Base-by-base conservation (phyloP, 2,329 filamentous ascomycete species). In the Fusarium floridanum region DNA sequence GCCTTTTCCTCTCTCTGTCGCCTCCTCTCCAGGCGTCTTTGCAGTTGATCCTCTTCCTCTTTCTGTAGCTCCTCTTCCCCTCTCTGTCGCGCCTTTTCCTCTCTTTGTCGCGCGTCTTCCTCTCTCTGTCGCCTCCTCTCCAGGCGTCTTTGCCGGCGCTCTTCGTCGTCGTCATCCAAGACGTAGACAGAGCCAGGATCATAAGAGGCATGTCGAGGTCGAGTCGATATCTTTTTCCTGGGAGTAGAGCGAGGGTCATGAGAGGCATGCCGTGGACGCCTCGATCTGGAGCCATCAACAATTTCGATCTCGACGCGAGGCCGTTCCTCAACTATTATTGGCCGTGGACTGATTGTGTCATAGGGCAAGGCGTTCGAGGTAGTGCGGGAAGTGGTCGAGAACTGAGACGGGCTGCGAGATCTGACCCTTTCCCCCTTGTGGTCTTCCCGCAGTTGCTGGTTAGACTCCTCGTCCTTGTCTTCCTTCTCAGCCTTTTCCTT, bases 331-430 rank as follows among this genome's bases (percentile, higher is more conserved):
- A 85, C 81, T 50, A 84, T 82, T 61, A 85, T 75, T 8, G 83
- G 83, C 6, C 79, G 80, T 48, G 77, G 80, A 22, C 79, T 77
- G 20, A 77, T 70, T 55, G 77, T 67, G 34, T 72, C 56, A 62
- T 76, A 77, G 56, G 85, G 83, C 60, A 84, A 85, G 5, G 84
- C 71, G 16, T 17, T 48, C 7, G 85, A 84, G 17, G 81, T 80
- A 39, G 85, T 86, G 75, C 82, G 82, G 5, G 85, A 82, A n/a
- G 81, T 79, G 64, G 69, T 73, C 76, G 82, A 85, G 39, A 79
- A 76, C 70, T 83, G 85, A 17, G 87, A 85, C 29, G 87, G 85
- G 27, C 86, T 86, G 66, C 84, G 83, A 36, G 86, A 34, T 34
- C 32, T 34, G 12, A 14, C 5, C 12, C 32, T 34, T 34, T 34